A percentile compares a stretch with the other conserved stretches of the same genome.
These are phyloP conservation scores for Botrytis fragariae DNA, from an alignment of 2,329 filamentous ascomycete species.

Conservation along the genomic window DNA sequence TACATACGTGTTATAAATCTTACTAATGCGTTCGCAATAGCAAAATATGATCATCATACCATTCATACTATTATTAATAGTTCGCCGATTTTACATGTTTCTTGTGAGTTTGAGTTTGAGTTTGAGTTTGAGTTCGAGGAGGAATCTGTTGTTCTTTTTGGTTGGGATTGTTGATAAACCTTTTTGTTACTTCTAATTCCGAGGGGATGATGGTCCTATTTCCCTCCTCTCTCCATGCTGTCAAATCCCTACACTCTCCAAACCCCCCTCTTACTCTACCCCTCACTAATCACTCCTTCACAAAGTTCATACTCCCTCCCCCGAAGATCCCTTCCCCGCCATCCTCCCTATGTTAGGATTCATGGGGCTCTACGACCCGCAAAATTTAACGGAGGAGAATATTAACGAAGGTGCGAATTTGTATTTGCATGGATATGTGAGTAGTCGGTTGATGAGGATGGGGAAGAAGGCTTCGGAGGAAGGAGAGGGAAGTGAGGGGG, in stretches of 20 bases:
- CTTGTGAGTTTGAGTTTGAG: not conserved
- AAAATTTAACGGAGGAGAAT: constrained; percentile 45
- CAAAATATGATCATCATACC: not conserved
- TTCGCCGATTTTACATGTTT: not conserved
- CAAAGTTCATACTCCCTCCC: constrained; percentile 57
- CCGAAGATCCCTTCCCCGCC: constrained; percentile 44
- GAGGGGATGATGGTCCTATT: not conserved
- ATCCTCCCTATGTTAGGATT: constrained; percentile 84
- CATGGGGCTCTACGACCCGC: constrained; percentile 68
- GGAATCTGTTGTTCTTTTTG: not conserved
- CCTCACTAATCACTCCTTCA: not conserved
- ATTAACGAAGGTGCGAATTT: constrained; percentile 64
- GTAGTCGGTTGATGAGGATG: constrained; percentile 68
- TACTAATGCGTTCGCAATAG: not conserved
- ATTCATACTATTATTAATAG: constrained; percentile 3
- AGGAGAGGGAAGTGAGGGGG: not conserved
- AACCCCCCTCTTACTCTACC: not conserved
- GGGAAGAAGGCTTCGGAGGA: not conserved
- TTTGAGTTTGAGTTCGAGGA: not conserved
- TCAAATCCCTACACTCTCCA: rapidly evolving
- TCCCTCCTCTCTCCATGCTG: not conserved
- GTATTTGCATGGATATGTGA: constrained; percentile 85
- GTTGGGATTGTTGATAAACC: not conserved
- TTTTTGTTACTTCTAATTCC: not conserved
- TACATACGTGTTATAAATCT: not conserved